These are phyloP conservation scores for Trichoderma arundinaceum DNA, from an alignment of 2,329 filamentous ascomycete genomes.

Conservation along the genomic window DNA sequence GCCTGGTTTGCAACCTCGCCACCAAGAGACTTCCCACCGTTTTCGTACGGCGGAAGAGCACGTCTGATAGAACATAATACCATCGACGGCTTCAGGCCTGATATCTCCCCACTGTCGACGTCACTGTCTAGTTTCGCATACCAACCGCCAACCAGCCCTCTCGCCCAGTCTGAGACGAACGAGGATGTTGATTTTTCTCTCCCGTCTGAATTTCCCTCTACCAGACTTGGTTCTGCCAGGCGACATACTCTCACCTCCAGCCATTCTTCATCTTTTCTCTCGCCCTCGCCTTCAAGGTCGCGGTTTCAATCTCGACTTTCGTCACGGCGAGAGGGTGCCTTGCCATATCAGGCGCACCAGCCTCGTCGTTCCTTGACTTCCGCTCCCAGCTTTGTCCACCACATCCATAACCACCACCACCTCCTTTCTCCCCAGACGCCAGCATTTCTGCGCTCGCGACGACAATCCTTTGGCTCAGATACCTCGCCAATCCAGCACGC, in stretches of 20 bases:
- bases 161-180: constrained; percentile 87
- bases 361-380: constrained; percentile 76
- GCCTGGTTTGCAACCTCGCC: constrained; percentile 63
- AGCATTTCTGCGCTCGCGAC: constrained; percentile 59
- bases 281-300: constrained; percentile 45
- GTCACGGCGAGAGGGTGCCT: constrained; percentile 62
- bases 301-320: constrained; percentile 37
- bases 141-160: constrained; percentile 86
- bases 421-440: constrained; percentile 55
- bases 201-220: constrained; percentile 52
- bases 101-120: constrained; percentile 68
- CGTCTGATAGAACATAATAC: constrained; percentile 41
- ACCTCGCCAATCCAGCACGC: constrained; percentile 81
- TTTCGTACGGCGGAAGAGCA: constrained; percentile 49
- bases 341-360: constrained; percentile 78
- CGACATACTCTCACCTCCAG: constrained; percentile 76
- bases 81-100: constrained; percentile 49
- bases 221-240: constrained; percentile 51
- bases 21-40: constrained; percentile 57
- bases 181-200: constrained; percentile 69
- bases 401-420: constrained; percentile 45
- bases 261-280: constrained; percentile 51
- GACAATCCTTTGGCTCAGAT: constrained; percentile 76
- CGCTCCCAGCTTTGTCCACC: constrained; percentile 50
- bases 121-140: constrained; percentile 82